Conservation (phyloP, 2,329 filamentous ascomycete genomes). For the Colletotrichum noveboracense region DNA sequence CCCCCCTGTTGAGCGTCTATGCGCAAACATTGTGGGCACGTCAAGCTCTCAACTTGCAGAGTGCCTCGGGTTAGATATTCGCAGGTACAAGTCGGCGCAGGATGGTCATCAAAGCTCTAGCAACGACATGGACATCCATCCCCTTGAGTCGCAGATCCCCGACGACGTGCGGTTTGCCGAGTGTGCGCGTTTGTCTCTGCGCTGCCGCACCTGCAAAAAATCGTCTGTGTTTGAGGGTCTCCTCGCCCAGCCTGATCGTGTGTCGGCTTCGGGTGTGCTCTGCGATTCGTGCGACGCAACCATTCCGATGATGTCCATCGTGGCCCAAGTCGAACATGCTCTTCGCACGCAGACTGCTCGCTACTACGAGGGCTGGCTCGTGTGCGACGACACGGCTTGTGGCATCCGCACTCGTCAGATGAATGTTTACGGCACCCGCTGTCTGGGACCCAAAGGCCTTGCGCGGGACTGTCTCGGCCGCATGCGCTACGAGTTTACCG, state of each 20-base stretch:
- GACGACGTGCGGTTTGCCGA: constrained; percentile 89
- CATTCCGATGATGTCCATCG: constrained; percentile 74
- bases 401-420: constrained; percentile 88
- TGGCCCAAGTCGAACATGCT: constrained; percentile 86
- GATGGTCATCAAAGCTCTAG: constrained; percentile 50
- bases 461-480: constrained; percentile 83
- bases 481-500: constrained; percentile 87
- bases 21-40: constrained; percentile 92
- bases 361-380: constrained; percentile 93
- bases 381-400: constrained; percentile 89
- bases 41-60: constrained; percentile 90
- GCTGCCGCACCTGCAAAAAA: constrained; percentile 81
- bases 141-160: constrained; percentile 91
- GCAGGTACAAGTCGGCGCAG: constrained; percentile 71
- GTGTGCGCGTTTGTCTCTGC: constrained; percentile 76
- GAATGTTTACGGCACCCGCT: constrained; percentile 89
- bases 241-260: constrained; percentile 56
- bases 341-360: constrained; percentile 78
- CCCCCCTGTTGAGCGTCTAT: constrained; percentile 95
- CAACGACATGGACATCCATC: constrained; percentile 78
- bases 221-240: constrained; percentile 80
- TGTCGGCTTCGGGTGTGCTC: constrained; percentile 76
- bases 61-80: constrained; percentile 89
- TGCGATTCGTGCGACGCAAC: constrained; percentile 71
- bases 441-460: constrained; percentile 84